Evolutionary conservation across 2,329 filamentous ascomycete genomes (phyloP).

Genomic region (Xylogone sp.): DNA sequence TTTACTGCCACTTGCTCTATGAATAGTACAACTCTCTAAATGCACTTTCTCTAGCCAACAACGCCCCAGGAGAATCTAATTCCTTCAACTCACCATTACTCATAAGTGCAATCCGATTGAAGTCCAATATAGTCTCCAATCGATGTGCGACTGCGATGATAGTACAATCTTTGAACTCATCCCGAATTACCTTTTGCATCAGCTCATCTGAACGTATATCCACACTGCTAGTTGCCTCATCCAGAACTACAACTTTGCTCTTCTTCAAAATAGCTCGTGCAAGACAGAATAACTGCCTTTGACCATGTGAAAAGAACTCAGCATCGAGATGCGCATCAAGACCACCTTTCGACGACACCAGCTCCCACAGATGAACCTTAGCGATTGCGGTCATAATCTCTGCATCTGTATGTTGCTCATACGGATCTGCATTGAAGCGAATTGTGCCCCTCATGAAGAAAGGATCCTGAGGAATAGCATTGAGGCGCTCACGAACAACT

Average conservation of each 20-base stretch:
- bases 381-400: conserved; percentile 40
- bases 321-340: conserved; percentile 35
- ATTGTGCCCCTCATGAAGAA: conserved; percentile 45
- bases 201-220: conserved; percentile 53
- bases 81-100: conserved; percentile 48
- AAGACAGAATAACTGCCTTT: conserved; percentile 46
- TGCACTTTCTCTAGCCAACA: conserved; percentile 6
- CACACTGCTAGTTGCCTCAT: conserved; percentile 46
- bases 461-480: conserved; percentile 43
- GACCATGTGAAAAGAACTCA: conserved; percentile 62
- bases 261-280: conserved; percentile 41
- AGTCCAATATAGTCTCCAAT: conserved; percentile 43
- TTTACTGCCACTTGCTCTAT: no score
- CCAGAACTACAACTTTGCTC: conserved; percentile 36
- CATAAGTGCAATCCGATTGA: conserved; percentile 40
- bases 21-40: conserved; percentile 5
- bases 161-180: conserved; percentile 50
- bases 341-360: conserved; percentile 15
- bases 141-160: conserved; percentile 39
- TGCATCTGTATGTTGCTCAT: conserved; percentile 31
- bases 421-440: conserved; percentile 44
- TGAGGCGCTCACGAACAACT: conserved; percentile 38
- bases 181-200: conserved; percentile 51
- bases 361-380: conserved; percentile 33
- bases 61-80: not conserved